Evolutionary conservation across 208 protist species (phyloP).

Genomic region (Endotrypanum monterogeii): DNA sequence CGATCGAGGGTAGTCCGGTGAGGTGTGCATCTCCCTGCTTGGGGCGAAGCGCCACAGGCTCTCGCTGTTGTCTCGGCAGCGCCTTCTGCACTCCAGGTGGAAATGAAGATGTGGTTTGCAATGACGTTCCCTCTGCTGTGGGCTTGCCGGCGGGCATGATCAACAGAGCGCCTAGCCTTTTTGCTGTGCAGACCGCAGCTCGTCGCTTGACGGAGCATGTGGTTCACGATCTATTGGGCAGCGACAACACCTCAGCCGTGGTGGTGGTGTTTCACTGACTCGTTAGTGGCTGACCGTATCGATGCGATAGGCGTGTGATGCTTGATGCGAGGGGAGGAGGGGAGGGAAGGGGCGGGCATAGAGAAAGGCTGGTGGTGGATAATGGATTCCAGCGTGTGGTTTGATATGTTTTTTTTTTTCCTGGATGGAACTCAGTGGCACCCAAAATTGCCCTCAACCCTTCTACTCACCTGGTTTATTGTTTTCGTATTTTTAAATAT

Average conservation of each 20-base stretch:
- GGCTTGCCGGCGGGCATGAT: background rate
- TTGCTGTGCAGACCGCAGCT: constrained; percentile 26
- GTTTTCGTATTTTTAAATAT: too few relatives aligned
- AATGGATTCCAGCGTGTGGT: too few relatives aligned
- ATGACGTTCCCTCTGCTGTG: background rate
- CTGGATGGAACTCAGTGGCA: too few relatives aligned
- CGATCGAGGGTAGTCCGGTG: constrained; percentile 1
- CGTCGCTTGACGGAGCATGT: constrained; percentile 44
- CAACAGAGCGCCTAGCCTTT: background rate
- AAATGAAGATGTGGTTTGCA: background rate
- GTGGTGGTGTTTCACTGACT: constrained; percentile 41
- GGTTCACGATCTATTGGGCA: constrained; percentile 35
- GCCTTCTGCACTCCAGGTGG: constrained; percentile 12
- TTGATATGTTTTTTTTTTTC: too few relatives aligned
- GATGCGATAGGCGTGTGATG: background rate
- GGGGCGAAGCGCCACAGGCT: background rate
- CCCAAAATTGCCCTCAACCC: too few relatives aligned
- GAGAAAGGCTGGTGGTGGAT: background rate
- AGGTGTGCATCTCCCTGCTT: background rate
- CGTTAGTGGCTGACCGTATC: background rate
- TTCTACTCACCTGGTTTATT: too few relatives aligned
- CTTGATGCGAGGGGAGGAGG: background rate
- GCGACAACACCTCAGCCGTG: constrained; percentile 61
- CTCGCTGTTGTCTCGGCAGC: background rate
- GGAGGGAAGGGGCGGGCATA: background rate